These are phyloP conservation scores for Aegilops bicornis DNA, from an alignment of 176 grass and related monocot species.

Conservation along the genomic window DNA sequence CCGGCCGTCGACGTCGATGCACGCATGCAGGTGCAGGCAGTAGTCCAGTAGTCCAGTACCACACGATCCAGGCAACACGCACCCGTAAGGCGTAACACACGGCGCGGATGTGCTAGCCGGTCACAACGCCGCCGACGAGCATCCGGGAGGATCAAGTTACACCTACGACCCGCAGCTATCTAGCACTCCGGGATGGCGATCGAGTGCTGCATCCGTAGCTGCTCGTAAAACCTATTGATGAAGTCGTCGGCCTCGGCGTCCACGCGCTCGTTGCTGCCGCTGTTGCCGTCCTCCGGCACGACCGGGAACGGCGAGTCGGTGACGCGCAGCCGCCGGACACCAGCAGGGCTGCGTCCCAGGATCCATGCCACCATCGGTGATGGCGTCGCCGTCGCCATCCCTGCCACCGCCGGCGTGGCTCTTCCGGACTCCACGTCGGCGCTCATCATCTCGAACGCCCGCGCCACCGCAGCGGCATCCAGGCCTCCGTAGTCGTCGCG, in stretches of 20 bases:
- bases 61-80: neutral
- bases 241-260: conserved; percentile 84
- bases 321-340: conserved; percentile 66
- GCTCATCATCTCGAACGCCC: conserved; percentile 79
- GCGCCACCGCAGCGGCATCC: conserved; percentile 59
- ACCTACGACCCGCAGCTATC: neutral
- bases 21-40: conserved; percentile 5
- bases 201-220: conserved; percentile 69
- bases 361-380: conserved; percentile 66
- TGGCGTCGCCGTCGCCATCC: conserved; percentile 40
- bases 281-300: conserved; percentile 45
- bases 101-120: neutral
- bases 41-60: neutral
- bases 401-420: neutral
- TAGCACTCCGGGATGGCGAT: conserved; percentile 43
- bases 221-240: conserved; percentile 84
- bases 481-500: conserved; percentile 32
- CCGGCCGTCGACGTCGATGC: conserved; percentile 2
- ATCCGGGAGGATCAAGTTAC: neutral
- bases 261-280: conserved; percentile 36
- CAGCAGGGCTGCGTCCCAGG: conserved; percentile 58
- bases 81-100: neutral
- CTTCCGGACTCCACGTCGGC: conserved; percentile 41
- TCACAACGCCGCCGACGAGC: neutral
- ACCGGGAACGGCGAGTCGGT: conserved; percentile 89